Percentiles rank a stretch among this genome's conserved stretches.
Conservation (phyloP, 1,139 yeast species). For the Candida sanyaensis region DNA sequence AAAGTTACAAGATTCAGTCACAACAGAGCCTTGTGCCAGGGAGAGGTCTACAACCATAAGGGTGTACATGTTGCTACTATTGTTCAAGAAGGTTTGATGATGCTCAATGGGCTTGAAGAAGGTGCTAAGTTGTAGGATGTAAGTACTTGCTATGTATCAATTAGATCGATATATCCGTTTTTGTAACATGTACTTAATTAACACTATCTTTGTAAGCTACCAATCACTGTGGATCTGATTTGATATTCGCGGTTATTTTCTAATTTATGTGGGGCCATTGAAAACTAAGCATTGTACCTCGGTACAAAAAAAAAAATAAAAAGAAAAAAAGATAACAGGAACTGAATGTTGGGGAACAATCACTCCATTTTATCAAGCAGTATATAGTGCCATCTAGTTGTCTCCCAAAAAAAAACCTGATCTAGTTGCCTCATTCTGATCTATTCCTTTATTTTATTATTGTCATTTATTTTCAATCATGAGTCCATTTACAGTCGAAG, state of each 20-base stretch:
- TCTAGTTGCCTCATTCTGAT: too few relatives aligned
- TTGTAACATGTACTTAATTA: not conserved
- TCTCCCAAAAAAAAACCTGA: too few relatives aligned
- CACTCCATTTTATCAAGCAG: too few relatives aligned
- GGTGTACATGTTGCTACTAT: slow-evolving; percentile 62
- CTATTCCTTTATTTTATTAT: too few relatives aligned
- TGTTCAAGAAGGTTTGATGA: slow-evolving; percentile 63
- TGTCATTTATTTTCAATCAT: too few relatives aligned
- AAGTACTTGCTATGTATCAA: too few relatives aligned
- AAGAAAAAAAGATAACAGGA: not conserved
- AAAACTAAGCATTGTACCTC: not conserved
- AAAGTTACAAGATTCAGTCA: slow-evolving; percentile 51
- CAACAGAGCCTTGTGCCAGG: slow-evolving; percentile 57
- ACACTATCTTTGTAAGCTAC: too few relatives aligned
- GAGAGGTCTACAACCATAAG: slow-evolving; percentile 53
- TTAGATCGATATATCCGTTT: not conserved
- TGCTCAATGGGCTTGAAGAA: slow-evolving; percentile 17
- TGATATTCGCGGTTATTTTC: not conserved
- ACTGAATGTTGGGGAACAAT: too few relatives aligned
- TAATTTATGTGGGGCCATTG: not conserved
- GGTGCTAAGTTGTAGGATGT: slow-evolving; percentile 12
- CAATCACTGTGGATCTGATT: too few relatives aligned
- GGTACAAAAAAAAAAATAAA: not conserved
- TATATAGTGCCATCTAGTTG: too few relatives aligned
- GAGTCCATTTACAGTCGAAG: slow-evolving; percentile 11